A percentile compares a stretch with the other conserved stretches of the same genome.
Evolutionary conservation across 345 rosid genomes (phyloP).

Genomic region (Lepidium aucheri): DNA sequence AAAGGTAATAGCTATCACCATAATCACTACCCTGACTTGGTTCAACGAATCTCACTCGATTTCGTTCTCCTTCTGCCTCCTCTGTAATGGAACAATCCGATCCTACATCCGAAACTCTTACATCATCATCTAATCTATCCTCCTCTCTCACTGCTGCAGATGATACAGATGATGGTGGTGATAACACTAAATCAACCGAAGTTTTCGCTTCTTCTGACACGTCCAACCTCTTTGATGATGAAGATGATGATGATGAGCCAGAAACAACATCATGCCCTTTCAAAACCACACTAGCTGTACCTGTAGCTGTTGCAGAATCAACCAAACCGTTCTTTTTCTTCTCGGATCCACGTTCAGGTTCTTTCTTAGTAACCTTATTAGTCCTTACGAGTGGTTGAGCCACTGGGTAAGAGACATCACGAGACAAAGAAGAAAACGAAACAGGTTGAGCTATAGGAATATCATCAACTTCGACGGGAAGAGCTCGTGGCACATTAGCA

Average conservation of each 20-base stretch:
- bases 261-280: constrained; percentile 1
- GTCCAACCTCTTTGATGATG: constrained; percentile 15
- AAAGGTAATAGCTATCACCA: constrained; percentile 31
- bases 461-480: constrained; percentile 46
- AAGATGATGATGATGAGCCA: constrained; percentile 16
- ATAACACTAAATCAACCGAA: constrained; percentile 9
- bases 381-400: constrained; percentile 44
- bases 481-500: constrained; percentile 47
- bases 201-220: constrained; percentile 15
- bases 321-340: neutral
- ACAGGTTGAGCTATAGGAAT: constrained; percentile 59
- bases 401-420: constrained; percentile 41
- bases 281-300: constrained; percentile 14
- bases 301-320: neutral
- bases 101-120: constrained; percentile 24
- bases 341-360: constrained; percentile 5
- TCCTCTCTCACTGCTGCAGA: neutral
- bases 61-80: constrained; percentile 20
- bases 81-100: constrained; percentile 27
- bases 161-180: neutral
- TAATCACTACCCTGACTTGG: constrained; percentile 33
- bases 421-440: constrained; percentile 27
- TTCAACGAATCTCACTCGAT: constrained; percentile 49
- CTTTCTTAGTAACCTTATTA: constrained; percentile 17
- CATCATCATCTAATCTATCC: neutral